Percentiles rank a stretch among this genome's conserved stretches.
Conservation (phyloP, 306 rosid genomes). For the Quercus berberidifolia region DNA sequence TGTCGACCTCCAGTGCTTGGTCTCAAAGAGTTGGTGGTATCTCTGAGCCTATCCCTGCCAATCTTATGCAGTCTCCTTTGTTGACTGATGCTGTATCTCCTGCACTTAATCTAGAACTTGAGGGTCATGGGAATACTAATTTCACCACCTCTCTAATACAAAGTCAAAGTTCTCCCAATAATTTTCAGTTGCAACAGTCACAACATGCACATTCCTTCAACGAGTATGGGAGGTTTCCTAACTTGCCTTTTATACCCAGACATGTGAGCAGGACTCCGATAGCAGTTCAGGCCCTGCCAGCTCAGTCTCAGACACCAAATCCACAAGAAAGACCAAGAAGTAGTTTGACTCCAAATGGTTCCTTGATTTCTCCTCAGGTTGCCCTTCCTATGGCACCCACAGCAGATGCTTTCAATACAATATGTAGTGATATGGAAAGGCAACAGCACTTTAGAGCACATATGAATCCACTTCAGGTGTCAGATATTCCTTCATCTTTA, state of each 20-base stretch:
- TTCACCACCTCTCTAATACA: constrained; percentile 33
- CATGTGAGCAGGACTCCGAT: constrained; percentile 44
- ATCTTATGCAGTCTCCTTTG: constrained; percentile 22
- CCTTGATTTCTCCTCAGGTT: constrained; percentile 45
- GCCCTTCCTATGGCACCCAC: constrained; percentile 33
- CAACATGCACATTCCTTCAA: constrained; percentile 27
- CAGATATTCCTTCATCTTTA: constrained; percentile 38
- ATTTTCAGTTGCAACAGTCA: constrained; percentile 40
- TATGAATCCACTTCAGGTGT: constrained; percentile 41
- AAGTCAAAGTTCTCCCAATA: constrained; percentile 36
- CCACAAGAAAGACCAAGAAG: constrained; percentile 45
- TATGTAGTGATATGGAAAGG: constrained; percentile 57
- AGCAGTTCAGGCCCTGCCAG: constrained; percentile 91
- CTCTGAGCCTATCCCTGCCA: constrained; percentile 14
- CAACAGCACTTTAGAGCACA: constrained; percentile 49
- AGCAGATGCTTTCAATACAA: constrained; percentile 23
- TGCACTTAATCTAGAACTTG: constrained; percentile 45
- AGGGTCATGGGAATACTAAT: constrained; percentile 30
- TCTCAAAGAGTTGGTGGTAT: constrained; percentile 29
- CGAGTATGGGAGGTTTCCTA: constrained; percentile 49
- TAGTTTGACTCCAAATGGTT: constrained; percentile 31
- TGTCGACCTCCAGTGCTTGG: constrained; percentile 13
- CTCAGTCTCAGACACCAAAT: constrained; percentile 37
- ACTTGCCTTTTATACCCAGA: constrained; percentile 2
- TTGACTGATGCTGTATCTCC: constrained; percentile 41